These are phyloP conservation scores for Aphanoascus verrucosus DNA, from an alignment of 2,329 filamentous ascomycete genomes.

Conservation along the genomic window DNA sequence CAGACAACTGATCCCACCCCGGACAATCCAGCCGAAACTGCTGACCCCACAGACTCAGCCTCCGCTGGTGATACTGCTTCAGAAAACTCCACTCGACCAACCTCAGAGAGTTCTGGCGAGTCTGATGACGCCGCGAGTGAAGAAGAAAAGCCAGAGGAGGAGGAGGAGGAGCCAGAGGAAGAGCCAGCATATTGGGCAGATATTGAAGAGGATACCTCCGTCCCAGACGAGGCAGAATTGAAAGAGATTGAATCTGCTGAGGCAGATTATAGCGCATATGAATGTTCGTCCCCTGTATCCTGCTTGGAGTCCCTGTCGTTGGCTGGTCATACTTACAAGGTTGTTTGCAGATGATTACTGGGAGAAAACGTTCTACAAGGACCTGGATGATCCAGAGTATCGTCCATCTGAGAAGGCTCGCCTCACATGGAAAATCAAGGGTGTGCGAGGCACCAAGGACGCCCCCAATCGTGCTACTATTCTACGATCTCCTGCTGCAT, in stretches of 20 bases:
- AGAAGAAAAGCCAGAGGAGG: conserved; percentile 8
- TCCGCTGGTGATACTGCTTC: conserved; percentile 9
- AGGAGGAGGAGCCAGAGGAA: conserved; percentile 11
- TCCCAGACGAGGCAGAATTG: conserved; percentile 48
- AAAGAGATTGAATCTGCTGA: conserved; percentile 43
- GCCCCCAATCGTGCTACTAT: conserved; percentile 48
- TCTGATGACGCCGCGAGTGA: conserved; percentile 13
- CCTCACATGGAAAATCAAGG: conserved; percentile 49
- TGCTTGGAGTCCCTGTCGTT: neutral
- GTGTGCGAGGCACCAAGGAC: conserved; percentile 51
- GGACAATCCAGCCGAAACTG: neutral
- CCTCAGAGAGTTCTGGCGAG: conserved; percentile 9
- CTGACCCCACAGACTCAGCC: conserved; percentile 4
- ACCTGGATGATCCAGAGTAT: conserved; percentile 49
- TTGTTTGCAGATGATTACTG: conserved; percentile 41
- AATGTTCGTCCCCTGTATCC: conserved; percentile 32
- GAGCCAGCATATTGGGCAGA: conserved; percentile 43
- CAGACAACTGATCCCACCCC: neutral
- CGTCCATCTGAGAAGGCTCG: conserved; percentile 43
- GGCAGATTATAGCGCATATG: conserved; percentile 45
- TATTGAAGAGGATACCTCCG: conserved; percentile 46
- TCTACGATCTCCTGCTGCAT: conserved; percentile 48
- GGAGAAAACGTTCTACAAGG: conserved; percentile 47
- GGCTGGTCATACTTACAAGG: conserved; percentile 5
- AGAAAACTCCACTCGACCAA: conserved; percentile 11